Evolutionary conservation across 495 filamentous ascomycete genomes (phyloP), one percentile per base, ranked within the genome.

Genomic region (Aspergillus nanangensis): DNA sequence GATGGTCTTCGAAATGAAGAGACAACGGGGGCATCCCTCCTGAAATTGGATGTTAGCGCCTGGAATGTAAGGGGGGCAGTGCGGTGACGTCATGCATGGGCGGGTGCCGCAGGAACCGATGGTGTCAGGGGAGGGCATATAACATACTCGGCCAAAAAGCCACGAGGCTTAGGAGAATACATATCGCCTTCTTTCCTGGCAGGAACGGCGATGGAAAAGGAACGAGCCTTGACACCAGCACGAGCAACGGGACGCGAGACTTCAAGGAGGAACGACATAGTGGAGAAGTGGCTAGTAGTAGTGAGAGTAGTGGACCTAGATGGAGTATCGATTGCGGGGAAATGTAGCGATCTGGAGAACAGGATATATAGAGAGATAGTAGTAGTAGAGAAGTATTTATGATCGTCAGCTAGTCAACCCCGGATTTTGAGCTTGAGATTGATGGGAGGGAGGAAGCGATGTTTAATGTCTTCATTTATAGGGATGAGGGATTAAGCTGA

Each of bases 171-270:
- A 31, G 80, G 67, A 40, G 77, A n/a, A 10, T 36, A 59, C 21
- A 81, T 81, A 53, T 86, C 84, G 41, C 83, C 84, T 45, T 69
- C 83, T 20, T 57, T 61, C 72, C 85, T 81, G 47, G 66, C 70
- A 47, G 73, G 69, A 10, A 76, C 56, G 19, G 78, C 73, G 18
- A 74, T 77, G 14, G 81, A 72, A 62, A 88, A 81, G 24, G 74
- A 62, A 45, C 79, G 76, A 60, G 48, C 39, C 41, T 60, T 60
- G 53, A 58, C 55, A 54, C 58, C 46, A 42, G 47, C n/a, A 22
- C 65, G 77, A 44, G 73, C 60, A 38, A 79, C 61, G 52, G 76
- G 68, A 70, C 67, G 61, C 38, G 49, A 32, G 50, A 51, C 58
- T 62, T 64, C 38, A 20, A 19, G 27, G 10, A 35, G 21, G 17